Base-by-base conservation (phyloP, 2,329 filamentous ascomycete genomes). In the Aureobasidium sp. region DNA sequence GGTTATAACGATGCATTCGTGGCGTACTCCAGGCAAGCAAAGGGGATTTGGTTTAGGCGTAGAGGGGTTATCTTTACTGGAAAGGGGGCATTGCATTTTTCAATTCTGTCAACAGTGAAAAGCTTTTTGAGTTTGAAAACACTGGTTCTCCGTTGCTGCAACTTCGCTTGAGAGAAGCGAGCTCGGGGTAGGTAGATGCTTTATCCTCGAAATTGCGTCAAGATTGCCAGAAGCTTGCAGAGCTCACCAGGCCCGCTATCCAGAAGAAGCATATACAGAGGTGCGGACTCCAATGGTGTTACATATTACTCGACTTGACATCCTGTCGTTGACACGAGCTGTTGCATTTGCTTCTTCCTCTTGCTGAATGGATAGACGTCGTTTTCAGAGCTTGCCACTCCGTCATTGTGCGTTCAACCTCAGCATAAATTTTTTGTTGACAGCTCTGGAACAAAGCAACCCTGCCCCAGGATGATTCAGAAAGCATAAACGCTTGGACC, bases 401-500 rank as follows among this genome's bases (percentile, higher is more conserved):
- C 53, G 53, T 57, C 53, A 57, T 57, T 25, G 27, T 57, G 37
- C 39, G 41, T 25, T 45, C 52, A 55, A 42, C 39, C 29, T 57
- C 53, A 44, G 27, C 53, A 34, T n/a, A 29, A 45, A 36, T 22
- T 36, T 34, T 56, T 44, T 44, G 53, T 45, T 44, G 31, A 47
- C 15, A 11, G 41, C n/a, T 48, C 55, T 48, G 31, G 42, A 48
- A 48, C 55, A 58, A 34, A 58, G 55, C 55, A 22, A 58, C 55
- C 42, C 55, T 58, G 55, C 42, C 55, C 41, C 55, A 39, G 39
- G 48, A 59, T 20, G 44, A 51, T 12, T 60, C 45, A 51, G 27
- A 45, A 44, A 58, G 44, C 57, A 51, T 49, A 2, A 39, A 41
- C 44, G 57, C 57, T 60, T 9, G 34, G 57, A 34, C 57, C 57